Evolutionary conservation across 169 alveolate genomes (phyloP).

Genomic region (Cryptosporidium bovis): DNA sequence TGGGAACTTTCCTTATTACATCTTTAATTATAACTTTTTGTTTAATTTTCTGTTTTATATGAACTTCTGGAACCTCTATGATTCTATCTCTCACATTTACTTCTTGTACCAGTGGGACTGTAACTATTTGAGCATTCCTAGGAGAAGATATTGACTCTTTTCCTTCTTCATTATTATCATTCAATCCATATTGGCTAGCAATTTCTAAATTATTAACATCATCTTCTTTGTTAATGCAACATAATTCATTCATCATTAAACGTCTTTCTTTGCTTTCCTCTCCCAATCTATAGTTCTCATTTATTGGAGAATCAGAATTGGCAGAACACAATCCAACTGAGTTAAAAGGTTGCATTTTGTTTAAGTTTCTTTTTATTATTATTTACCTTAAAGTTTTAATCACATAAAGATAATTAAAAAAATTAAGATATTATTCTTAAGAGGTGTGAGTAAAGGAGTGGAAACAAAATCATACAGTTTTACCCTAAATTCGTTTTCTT

Average conservation of each 20-base stretch:
- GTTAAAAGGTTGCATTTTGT: background rate
- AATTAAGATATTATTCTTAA: too few species aligned
- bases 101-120: slow-evolving; percentile 69
- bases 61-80: slow-evolving; percentile 73
- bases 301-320: slow-evolving; percentile 47
- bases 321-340: slow-evolving; percentile 55
- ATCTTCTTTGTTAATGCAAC: slow-evolving; percentile 11
- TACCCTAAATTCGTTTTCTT: too few species aligned
- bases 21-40: slow-evolving; percentile 67
- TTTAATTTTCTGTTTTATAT: slow-evolving; percentile 58
- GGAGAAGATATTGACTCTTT: slow-evolving; percentile 39
- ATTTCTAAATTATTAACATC: background rate
- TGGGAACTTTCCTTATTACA: slow-evolving; percentile 66
- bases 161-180: background rate
- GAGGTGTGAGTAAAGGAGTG: too few species aligned
- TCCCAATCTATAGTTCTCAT: background rate
- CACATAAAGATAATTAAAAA: too few species aligned
- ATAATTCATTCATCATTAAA: background rate
- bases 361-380: background rate
- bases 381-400: background rate
- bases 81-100: slow-evolving; percentile 73
- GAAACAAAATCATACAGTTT: too few species aligned
- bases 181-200: background rate
- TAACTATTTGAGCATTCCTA: slow-evolving; percentile 67
- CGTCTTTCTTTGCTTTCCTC: background rate